These are phyloP conservation scores for Bifiguratus adelaidae DNA, from an alignment of 192 early-diverging fungal genomes.

Conservation along the genomic window DNA sequence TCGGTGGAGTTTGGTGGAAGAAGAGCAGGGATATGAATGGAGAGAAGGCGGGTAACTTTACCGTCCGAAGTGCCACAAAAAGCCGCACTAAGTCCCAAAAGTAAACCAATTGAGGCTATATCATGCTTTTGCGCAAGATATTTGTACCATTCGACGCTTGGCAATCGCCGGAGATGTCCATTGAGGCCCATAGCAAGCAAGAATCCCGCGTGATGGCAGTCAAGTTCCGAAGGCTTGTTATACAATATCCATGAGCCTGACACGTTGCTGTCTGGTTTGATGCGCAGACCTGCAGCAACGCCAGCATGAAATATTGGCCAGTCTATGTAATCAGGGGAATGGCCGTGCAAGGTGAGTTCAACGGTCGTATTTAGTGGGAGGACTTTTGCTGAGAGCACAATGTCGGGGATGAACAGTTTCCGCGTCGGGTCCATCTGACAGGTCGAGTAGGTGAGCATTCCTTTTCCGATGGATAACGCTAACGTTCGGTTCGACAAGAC, in stretches of 20 bases:
- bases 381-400: constrained; percentile 50
- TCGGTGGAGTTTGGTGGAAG: constrained; percentile 45
- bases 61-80: constrained; percentile 54
- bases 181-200: constrained; percentile 72
- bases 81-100: constrained; percentile 67
- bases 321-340: constrained; percentile 32
- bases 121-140: constrained; percentile 64
- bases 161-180: constrained; percentile 60
- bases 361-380: constrained; percentile 49
- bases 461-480: constrained; percentile 56
- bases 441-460: constrained; percentile 57
- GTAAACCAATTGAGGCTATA: constrained; percentile 56
- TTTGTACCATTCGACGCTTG: constrained; percentile 26
- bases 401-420: constrained; percentile 38
- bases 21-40: constrained; percentile 66
- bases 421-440: constrained; percentile 36
- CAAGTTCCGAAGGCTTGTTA: constrained; percentile 44
- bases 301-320: constrained; percentile 91
- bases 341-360: constrained; percentile 25
- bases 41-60: constrained; percentile 54
- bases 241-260: constrained; percentile 75
- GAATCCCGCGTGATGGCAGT: constrained; percentile 66
- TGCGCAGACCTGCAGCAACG: constrained; percentile 62
- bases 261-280: constrained; percentile 43
- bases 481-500: constrained; percentile 37